These are phyloP conservation scores for Candida chilensis DNA, from an alignment of 805 yeast species.

Conservation along the genomic window DNA sequence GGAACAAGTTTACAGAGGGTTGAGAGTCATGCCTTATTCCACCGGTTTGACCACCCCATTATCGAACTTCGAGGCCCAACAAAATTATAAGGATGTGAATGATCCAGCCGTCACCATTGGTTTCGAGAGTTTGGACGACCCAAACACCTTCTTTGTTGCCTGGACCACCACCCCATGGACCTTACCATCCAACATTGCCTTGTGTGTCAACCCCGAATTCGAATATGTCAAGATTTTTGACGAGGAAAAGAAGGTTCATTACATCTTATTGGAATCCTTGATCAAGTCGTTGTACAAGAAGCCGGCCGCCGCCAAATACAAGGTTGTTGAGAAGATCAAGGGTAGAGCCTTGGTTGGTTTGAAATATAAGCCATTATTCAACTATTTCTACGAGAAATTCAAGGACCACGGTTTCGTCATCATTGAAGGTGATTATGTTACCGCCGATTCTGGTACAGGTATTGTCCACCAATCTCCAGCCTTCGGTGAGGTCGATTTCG, in stretches of 20 bases:
- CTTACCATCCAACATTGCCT: constrained; percentile 84
- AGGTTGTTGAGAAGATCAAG: constrained; percentile 67
- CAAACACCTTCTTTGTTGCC: constrained; percentile 78
- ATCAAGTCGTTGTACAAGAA: constrained; percentile 84
- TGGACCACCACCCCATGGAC: constrained; percentile 99
- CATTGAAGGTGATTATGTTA: constrained; percentile 74
- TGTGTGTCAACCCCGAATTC: constrained; percentile 84
- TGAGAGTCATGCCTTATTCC: constrained; percentile 97
- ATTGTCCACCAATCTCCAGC: constrained; percentile 98
- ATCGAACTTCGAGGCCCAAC: constrained; percentile 97
- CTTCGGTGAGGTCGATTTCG: constrained; percentile 97
- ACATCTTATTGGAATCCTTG: constrained; percentile 77
- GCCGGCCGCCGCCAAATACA: constrained; percentile 83
- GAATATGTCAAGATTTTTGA: constrained; percentile 91
- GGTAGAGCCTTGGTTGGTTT: constrained; percentile 78
- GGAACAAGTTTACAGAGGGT: constrained; percentile 87
- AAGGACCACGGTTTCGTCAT: constrained; percentile 77
- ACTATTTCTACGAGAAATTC: constrained; percentile 70
- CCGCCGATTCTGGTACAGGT: constrained; percentile 97
- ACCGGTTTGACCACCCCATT: constrained; percentile 95
- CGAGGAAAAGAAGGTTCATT: constrained; percentile 75
- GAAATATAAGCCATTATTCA: constrained; percentile 77
- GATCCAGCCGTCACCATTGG: constrained; percentile 96
- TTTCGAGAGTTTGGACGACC: constrained; percentile 74
- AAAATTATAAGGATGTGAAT: constrained; percentile 91